Evolutionary conservation across 805 yeast species (phyloP), one percentile per base, ranked within the genome.

Genomic region (Tetrapisispora iriomotensis): DNA sequence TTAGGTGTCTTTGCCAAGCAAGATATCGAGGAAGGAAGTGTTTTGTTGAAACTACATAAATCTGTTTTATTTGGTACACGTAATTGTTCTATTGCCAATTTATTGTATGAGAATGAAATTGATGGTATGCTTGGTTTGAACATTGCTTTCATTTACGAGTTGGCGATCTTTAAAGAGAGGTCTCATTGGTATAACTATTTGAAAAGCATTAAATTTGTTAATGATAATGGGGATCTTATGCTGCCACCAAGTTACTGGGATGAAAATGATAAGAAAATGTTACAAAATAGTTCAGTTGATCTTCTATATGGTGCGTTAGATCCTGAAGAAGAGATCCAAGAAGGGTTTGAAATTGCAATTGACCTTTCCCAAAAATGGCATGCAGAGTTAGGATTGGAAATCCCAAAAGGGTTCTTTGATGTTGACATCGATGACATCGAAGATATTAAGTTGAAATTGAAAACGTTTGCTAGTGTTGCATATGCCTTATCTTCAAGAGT

Each of bases 181-280:
- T 81, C 94, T n/a, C 96, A 95, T 5, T 90, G 96, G 96, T 66
- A 43, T 43, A 66, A 64, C 3, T 90, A 81, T 55, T 64, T 88
- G 33, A 58, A 65, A 21, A 67, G 81, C 15, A 71, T 85, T 21
- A 63, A 67, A 40, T 51, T 63, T 8, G 45, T 50, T 14, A 53
- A 54, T 33, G 49, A 55, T 3, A 52, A 60, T 35, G 49, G 54
- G 3, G 51, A 60, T 1, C 47, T 67, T 12, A 58, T 64, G 8
- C 41, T 69, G 4, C 88, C 94, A 0, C 75, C 88, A 2, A 67
- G 79, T 41, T 64, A 79, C 25, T 85, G 95, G 95, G 41, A 60
- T 1, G 68, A 65, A 3, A 52, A 60, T 1, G 77, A 73, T 21
- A 70, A 74, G 46, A 43, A 45, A 1, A 49, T 68, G 18, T 54